Conservation (phyloP, 495 filamentous ascomycete species). For the Neohortaea acidophila region DNA sequence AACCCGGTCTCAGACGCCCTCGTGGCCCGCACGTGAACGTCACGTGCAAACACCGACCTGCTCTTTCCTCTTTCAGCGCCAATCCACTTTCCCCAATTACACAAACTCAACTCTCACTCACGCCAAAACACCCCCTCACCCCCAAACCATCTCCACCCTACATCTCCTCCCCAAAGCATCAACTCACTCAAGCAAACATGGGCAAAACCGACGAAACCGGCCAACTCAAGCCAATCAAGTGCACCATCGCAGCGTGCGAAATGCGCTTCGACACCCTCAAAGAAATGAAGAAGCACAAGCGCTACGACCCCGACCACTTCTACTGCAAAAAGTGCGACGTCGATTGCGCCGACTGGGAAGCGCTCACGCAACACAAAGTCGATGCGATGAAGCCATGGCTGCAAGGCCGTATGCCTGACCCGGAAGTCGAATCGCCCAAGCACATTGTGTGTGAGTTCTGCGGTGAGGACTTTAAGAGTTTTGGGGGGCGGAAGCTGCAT, state of each 20-base stretch:
- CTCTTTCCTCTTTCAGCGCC: neutral
- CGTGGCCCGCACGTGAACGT: no score
- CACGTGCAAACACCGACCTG: no score
- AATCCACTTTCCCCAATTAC: neutral
- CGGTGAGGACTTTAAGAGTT: conserved; percentile 34
- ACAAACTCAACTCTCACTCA: neutral
- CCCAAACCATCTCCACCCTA: neutral
- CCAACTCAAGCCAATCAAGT: neutral
- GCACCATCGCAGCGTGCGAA: conserved; percentile 11
- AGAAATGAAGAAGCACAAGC: conserved; percentile 36
- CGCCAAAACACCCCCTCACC: neutral
- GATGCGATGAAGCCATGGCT: conserved; percentile 7
- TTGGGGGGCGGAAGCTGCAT: conserved; percentile 33
- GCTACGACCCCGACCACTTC: conserved; percentile 28
- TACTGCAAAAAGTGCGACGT: conserved; percentile 38
- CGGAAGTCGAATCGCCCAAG: conserved; percentile 26
- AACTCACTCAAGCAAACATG: neutral
- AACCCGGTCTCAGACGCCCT: no score
- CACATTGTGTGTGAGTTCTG: conserved; percentile 40
- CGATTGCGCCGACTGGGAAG: conserved; percentile 33
- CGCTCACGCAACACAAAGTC: conserved; percentile 24
- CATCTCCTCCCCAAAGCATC: neutral
- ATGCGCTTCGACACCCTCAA: conserved; percentile 21
- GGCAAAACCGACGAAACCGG: no score
- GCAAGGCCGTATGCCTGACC: conserved; percentile 14